These are phyloP conservation scores for Nyssa sinensis DNA, from an alignment of 148 eudicot genomes.

Conservation along the genomic window DNA sequence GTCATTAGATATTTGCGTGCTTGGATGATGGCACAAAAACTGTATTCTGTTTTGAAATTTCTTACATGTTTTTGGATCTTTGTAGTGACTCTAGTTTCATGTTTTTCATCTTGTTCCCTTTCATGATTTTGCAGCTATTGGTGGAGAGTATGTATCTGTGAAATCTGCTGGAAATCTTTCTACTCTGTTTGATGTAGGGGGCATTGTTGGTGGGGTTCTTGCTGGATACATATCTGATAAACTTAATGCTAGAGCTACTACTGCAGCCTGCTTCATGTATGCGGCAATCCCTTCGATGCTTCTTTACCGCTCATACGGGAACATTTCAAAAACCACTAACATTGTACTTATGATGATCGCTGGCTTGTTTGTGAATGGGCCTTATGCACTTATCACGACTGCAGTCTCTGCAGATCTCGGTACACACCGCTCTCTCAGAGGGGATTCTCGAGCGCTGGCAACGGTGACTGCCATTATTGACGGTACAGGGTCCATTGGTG, in stretches of 20 bases:
- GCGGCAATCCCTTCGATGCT: slow-evolving; percentile 79
- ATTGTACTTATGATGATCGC: slow-evolving; percentile 82
- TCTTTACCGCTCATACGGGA: slow-evolving; percentile 78
- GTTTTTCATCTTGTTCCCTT: no score
- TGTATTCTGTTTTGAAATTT: no score
- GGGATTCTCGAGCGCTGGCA: slow-evolving; percentile 92
- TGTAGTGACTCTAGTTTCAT: no score
- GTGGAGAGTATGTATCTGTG: slow-evolving; percentile 76
- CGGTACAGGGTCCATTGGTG: slow-evolving; percentile 95
- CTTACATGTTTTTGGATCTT: no score
- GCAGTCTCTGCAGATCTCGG: slow-evolving; percentile 99
- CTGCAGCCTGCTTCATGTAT: slow-evolving; percentile 88
- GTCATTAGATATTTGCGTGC: no score
- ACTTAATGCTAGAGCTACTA: slow-evolving; percentile 80
- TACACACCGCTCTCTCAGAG: slow-evolving; percentile 81
- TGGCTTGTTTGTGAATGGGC: slow-evolving; percentile 87
- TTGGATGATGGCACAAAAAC: no score
- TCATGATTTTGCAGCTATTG: slow-evolving; percentile 63
- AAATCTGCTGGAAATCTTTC: slow-evolving; percentile 96
- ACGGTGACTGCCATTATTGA: slow-evolving; percentile 99
- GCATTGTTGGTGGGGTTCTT: slow-evolving; percentile 84
- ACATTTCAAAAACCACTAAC: slow-evolving; percentile 56
- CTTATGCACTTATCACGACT: slow-evolving; percentile 95
- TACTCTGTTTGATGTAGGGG: slow-evolving; percentile 92
- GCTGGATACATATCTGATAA: slow-evolving; percentile 93